Evolutionary conservation across 2,329 filamentous ascomycete genomes (phyloP), one percentile per base, ranked within the genome.

Genomic region (Coleophoma crateriformis): DNA sequence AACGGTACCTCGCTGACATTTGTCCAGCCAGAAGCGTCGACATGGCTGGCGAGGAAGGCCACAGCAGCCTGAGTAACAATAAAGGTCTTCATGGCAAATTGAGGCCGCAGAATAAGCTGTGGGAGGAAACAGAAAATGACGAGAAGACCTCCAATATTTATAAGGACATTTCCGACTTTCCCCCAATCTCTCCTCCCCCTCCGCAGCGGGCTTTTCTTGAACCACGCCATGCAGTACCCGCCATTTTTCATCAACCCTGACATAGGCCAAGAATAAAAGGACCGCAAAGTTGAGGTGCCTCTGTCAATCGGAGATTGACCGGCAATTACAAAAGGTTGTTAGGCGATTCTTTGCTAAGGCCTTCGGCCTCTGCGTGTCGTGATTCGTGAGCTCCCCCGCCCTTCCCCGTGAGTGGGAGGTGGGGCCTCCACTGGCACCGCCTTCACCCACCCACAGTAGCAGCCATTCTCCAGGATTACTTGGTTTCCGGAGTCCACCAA

Each of bases 1-100:
- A 50, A 37, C 19, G 51, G 51, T 4, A 50, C 51, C 22, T 50
- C 51, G 33, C 48, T 50, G 15, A 48, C 48, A 37, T 53, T 53
- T 13, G 51, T 53, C 45, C 46, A 53, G 7, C 44, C 51, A 27
- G 6, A 4, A 33, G 48, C 51, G 7, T 45, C 27, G 20, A 42
- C 42, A 12, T 39, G 32, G 41, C 33, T 44, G 8, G 10, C 20
- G 15, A 50, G 15, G 33, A 52, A 38, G n/a, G 44, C 33, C 15
- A 37, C 15, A 32, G 17, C 12, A 7, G 34, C 50, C n/a, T 34
- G 11, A 22, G 34, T 19, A 32, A 4, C 22, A 13, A 45, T 45
- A 40, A 15, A 22, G 22, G 47, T 34, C 42, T 49, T 49, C 47
- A 49, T 49, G 45, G 42, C 10, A 14, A 32, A 43, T 38, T 37